Conservation (phyloP, 139 green algal genomes). For the Dunaliella sp. region DNA sequence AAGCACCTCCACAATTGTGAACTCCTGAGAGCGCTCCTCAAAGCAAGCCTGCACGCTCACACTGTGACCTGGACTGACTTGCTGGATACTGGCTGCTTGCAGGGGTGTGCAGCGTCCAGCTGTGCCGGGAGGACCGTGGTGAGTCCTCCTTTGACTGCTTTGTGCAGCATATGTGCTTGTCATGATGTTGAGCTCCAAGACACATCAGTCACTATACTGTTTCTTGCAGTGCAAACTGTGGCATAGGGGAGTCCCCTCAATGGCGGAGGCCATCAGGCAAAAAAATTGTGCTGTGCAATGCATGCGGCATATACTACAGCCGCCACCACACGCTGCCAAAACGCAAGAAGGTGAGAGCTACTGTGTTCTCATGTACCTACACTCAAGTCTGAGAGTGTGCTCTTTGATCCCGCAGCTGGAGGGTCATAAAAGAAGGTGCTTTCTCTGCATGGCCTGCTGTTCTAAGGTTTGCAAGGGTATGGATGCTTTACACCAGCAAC, state of each 20-base stretch:
- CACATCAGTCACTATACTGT: too few relatives aligned
- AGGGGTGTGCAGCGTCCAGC: background rate
- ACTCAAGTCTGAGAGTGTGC: too few relatives aligned
- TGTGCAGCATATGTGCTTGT: too few relatives aligned
- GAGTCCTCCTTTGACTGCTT: too few relatives aligned
- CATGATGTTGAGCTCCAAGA: too few relatives aligned
- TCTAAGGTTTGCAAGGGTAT: too few relatives aligned
- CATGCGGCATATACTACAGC: slow-evolving; percentile 40
- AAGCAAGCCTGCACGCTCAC: too few relatives aligned
- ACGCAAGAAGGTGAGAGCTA: slow-evolving; percentile 25
- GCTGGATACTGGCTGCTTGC: too few relatives aligned
- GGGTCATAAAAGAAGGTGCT: background rate
- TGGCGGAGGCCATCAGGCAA: slow-evolving; percentile 40
- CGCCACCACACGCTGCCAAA: slow-evolving; percentile 37
- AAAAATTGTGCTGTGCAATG: slow-evolving; percentile 45
- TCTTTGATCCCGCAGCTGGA: background rate
- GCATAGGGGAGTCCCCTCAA: slow-evolving; percentile 28
- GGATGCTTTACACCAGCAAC: too few relatives aligned
- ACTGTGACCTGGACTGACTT: too few relatives aligned
- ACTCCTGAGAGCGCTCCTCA: too few relatives aligned
- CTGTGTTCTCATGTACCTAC: background rate
- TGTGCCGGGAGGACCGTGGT: slow-evolving; percentile 32
- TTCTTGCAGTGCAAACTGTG: slow-evolving; percentile 26
- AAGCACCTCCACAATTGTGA: too few relatives aligned
- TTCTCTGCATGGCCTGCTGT: background rate